Evolutionary conservation across 192 early-diverging fungal species (phyloP).

Genomic region (Gryganskiella cystojenkinii): DNA sequence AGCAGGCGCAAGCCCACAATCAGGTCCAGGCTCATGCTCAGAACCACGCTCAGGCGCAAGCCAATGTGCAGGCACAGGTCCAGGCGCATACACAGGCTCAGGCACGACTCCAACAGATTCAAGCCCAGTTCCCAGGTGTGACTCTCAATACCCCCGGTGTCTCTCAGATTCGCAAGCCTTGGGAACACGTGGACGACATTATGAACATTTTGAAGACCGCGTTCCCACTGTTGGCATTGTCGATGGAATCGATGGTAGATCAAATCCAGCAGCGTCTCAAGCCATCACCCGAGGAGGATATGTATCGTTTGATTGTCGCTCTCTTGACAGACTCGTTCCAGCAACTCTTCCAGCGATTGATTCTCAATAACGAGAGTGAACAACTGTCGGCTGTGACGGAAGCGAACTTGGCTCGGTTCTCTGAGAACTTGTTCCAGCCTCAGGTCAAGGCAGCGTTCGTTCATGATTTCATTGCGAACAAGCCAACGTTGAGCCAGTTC

Average conservation of each 20-base stretch:
- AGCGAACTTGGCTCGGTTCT: slow-evolving; percentile 86
- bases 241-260: slow-evolving; percentile 99
- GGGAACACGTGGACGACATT: slow-evolving; percentile 94
- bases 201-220: slow-evolving; percentile 96
- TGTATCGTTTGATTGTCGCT: slow-evolving; percentile 94
- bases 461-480: slow-evolving; percentile 90
- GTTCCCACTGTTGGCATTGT: slow-evolving; percentile 90
- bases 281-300: slow-evolving; percentile 96
- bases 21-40: slow-evolving; percentile 59
- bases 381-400: slow-evolving; percentile 75
- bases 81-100: slow-evolving; percentile 51
- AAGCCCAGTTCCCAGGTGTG: slow-evolving; percentile 30
- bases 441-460: slow-evolving; percentile 79
- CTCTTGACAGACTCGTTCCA: slow-evolving; percentile 91
- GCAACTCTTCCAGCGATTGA: slow-evolving; percentile 74
- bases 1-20: slow-evolving; percentile 54
- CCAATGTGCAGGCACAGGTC: slow-evolving; percentile 45
- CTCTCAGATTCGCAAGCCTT: slow-evolving; percentile 68
- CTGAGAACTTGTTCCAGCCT: slow-evolving; percentile 80
- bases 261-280: slow-evolving; percentile 95
- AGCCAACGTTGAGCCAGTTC: slow-evolving; percentile 86
- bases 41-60: slow-evolving; percentile 54
- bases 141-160: slow-evolving; percentile 35
- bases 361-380: slow-evolving; percentile 70
- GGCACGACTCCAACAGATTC: slow-evolving; percentile 42